These are phyloP conservation scores for Halenospora varia DNA, from an alignment of 495 filamentous ascomycete genomes.

Conservation along the genomic window DNA sequence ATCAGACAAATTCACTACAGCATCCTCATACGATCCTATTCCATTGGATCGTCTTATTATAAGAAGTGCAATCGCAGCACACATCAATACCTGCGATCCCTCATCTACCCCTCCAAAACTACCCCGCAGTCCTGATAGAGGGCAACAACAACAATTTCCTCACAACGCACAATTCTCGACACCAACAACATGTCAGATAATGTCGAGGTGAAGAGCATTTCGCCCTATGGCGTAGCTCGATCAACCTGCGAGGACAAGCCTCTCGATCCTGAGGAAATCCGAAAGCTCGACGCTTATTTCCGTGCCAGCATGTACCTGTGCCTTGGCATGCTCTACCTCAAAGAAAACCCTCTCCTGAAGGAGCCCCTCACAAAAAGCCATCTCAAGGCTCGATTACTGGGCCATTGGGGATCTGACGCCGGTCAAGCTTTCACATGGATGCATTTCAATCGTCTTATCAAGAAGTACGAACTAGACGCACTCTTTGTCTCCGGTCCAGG, in stretches of 20 bases:
- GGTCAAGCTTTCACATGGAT: constrained; percentile 73
- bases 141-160: neutral
- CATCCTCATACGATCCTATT: neutral
- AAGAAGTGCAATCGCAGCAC: neutral
- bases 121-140: neutral
- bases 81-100: neutral
- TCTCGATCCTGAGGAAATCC: constrained; percentile 57
- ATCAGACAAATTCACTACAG: neutral
- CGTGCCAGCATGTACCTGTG: constrained; percentile 67
- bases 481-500: constrained; percentile 70
- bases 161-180: neutral
- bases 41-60: neutral
- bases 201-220: constrained; percentile 44
- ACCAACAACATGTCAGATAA: constrained; percentile 16
- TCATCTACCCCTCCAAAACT: neutral
- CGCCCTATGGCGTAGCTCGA: constrained; percentile 59
- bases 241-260: constrained; percentile 55
- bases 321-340: constrained; percentile 72
- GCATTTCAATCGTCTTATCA: constrained; percentile 74
- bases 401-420: constrained; percentile 71
- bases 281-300: constrained; percentile 64
- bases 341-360: constrained; percentile 60
- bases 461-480: constrained; percentile 66
- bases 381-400: constrained; percentile 64
- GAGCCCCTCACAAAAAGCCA: constrained; percentile 59